Evolutionary conservation across 1,139 yeast genomes (phyloP).

Genomic region (Magnusiomyces tetraspermus): DNA sequence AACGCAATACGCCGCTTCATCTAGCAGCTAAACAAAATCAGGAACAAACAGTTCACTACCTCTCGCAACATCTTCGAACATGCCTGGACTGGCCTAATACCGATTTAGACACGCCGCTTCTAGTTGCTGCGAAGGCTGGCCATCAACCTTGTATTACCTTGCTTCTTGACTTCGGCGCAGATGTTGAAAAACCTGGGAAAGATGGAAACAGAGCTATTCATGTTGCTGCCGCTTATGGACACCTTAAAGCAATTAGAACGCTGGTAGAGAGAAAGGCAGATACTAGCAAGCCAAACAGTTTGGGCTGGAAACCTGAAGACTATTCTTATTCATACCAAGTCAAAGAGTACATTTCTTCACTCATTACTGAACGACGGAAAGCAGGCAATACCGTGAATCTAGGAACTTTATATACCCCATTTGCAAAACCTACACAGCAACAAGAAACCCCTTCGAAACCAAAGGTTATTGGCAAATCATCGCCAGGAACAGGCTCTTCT

Average conservation of each 20-base stretch:
- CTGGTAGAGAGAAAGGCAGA: constrained; percentile 47
- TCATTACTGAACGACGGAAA: constrained; percentile 23
- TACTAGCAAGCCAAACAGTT: constrained; percentile 42
- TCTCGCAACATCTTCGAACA: constrained; percentile 71
- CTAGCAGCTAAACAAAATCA: constrained; percentile 59
- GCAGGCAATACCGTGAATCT: not conserved
- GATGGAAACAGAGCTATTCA: constrained; percentile 73
- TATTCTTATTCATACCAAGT: constrained; percentile 32
- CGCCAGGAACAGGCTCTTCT: constrained; percentile 5
- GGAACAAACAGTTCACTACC: constrained; percentile 69
- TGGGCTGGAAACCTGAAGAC: constrained; percentile 59
- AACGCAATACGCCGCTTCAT: constrained; percentile 66
- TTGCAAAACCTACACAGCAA: not conserved
- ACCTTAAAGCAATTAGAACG: constrained; percentile 51
- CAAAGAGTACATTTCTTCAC: constrained; percentile 30
- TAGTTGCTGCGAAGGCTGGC: constrained; percentile 60
- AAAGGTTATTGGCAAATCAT: no score
- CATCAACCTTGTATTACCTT: constrained; percentile 62
- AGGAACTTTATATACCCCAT: constrained; percentile 3
- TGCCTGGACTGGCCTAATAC: constrained; percentile 54
- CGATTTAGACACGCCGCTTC: constrained; percentile 51
- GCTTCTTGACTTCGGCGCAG: constrained; percentile 73
- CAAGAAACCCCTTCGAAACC: not conserved
- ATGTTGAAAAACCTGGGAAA: constrained; percentile 47
- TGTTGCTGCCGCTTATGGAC: constrained; percentile 70